Evolutionary conservation across 805 yeast species (phyloP), one percentile per base, ranked within the genome.

Genomic region (Ogataea thermomethanolica): DNA sequence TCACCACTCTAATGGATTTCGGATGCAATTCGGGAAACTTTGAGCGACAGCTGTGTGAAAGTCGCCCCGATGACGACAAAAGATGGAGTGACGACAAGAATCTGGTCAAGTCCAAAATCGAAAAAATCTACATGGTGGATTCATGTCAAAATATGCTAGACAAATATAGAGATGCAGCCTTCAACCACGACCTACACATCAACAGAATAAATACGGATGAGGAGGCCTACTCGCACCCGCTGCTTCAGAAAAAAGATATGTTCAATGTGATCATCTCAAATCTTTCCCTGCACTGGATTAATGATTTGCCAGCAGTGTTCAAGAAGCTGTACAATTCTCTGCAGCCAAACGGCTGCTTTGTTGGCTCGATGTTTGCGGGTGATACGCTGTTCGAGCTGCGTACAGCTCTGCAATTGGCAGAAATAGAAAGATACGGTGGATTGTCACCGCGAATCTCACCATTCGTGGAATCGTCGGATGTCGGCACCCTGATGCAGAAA

Each of bases 311-410:
- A 0, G 67, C 70, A 1, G 74, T 78, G 2, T 69, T 86, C 37
- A 59, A 62, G 12, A 70, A 75, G 44, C 71, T 86, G 49, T 76
- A 79, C 55, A 55, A 63, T 5, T 70, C 84, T 20, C 66, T 87
- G 26, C 76, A 76, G 44, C 91, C 91, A 2, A 95, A 87, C 59
- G 91, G 95, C 2, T 67, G 89, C 54, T 84, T 87, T 50, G 71
- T 87, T 70, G 95, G 85, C 2, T 75, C 88, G 15, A 74, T 87
- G 72, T 75, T 84, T 49, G 93, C 91, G 14, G 91, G 90, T 8
- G 95, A 87, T 55, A 82, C 95, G 1, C 61, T 87, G n/a, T 87
- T 78, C 54, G 95, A 87, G 59, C 69, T 87, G 44, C 71, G 95
- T 35, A 83, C 95, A 0, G 69, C 89, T 3, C 65, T 87, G 32